Conservation (phyloP, 768 basidiomycete species). For the Floccularia luteovirens region DNA sequence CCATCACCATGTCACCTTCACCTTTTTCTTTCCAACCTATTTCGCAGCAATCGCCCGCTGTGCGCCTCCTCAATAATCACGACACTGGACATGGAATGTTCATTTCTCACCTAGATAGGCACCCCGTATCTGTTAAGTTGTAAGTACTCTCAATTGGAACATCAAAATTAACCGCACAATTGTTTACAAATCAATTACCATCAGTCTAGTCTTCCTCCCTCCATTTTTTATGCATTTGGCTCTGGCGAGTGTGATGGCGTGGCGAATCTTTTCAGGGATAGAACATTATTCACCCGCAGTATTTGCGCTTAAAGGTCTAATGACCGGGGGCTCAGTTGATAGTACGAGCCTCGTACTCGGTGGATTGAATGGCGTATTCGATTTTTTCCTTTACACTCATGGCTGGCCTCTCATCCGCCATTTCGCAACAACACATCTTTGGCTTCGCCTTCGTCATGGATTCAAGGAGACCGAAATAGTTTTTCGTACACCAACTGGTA, state of each 20-base stretch:
- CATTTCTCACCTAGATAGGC: constrained; percentile 3
- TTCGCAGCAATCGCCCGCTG: background rate
- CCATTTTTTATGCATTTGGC: background rate
- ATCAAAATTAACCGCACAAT: background rate
- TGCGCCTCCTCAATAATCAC: background rate
- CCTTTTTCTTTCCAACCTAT: background rate
- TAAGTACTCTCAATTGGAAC: background rate
- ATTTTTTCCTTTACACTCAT: constrained; percentile 1
- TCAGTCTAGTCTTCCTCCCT: background rate
- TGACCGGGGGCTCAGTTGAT: no score
- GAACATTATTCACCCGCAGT: background rate
- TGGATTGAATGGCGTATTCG: background rate
- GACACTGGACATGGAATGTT: constrained; percentile 4
- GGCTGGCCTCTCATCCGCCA: background rate
- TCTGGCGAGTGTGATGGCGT: background rate
- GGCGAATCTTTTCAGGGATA: background rate
- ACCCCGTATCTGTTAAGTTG: background rate
- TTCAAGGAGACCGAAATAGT: constrained; percentile 6
- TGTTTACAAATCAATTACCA: no score
- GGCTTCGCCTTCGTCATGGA: constrained; percentile 8
- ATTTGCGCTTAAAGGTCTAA: background rate
- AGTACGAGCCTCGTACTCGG: no score
- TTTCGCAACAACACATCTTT: constrained; percentile 6
- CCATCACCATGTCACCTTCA: background rate
- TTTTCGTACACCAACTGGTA: constrained; percentile 7